Percentiles rank a stretch among this genome's conserved stretches.
Conservation (phyloP, 257 asterid species). For the Solanum bukasovii region DNA sequence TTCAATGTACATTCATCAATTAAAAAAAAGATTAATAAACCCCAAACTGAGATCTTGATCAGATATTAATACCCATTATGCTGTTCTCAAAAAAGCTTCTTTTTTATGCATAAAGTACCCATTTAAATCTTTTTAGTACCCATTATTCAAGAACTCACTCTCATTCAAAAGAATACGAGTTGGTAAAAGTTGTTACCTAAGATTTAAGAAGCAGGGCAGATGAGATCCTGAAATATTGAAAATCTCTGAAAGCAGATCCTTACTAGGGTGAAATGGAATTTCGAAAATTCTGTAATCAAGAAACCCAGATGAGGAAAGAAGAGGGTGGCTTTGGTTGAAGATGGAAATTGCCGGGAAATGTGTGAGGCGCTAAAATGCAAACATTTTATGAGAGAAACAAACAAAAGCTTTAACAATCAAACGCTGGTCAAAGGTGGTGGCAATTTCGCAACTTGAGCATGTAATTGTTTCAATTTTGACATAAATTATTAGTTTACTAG, state of each 20-base stretch:
- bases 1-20: neutral
- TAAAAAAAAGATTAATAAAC: neutral
- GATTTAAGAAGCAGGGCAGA: neutral
- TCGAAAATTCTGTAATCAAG: neutral
- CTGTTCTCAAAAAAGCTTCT: neutral
- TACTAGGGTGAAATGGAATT: neutral
- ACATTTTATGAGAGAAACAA: neutral
- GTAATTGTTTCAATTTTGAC: neutral
- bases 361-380: neutral
- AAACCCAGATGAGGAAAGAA: neutral
- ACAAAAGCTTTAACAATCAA: neutral
- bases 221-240: neutral
- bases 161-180: neutral
- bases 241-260: neutral
- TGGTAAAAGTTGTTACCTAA: neutral
- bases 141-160: neutral
- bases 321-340: neutral
- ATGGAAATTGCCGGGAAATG: neutral
- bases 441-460: neutral
- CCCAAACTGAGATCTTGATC: neutral
- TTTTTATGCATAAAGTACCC: neutral
- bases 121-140: neutral
- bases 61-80: neutral
- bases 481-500: too few species aligned
- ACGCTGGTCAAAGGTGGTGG: neutral